Evolutionary conservation across 2,329 filamentous ascomycete genomes (phyloP), one percentile per base, ranked within the genome.

Genomic region (Cladosporium sp.): DNA sequence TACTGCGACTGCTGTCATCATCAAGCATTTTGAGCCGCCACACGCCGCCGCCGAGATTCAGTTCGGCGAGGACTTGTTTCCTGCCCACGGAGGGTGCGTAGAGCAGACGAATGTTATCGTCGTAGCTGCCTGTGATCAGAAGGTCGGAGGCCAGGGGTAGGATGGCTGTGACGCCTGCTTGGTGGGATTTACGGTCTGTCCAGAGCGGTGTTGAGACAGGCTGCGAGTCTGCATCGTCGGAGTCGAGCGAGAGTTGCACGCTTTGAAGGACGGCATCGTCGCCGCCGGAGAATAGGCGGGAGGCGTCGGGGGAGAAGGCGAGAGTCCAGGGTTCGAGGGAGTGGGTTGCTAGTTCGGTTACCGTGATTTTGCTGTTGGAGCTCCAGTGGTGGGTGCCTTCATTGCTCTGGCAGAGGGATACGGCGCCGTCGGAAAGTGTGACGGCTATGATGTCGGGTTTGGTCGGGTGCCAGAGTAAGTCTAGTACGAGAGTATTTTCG

Each of bases 111-210:
- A 97, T 73, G 53, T 78, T 75, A 59, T 97, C 91, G 60, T 97
- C 93, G 62, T 97, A 98, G 63, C 88, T 94, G 3, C 93, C 93
- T 0, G 91, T 96, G 2, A 95, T 62, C 2, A 95, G 67, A 4
- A 93, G 62, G 3, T 76, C 73, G 1, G 75, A 73, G 3, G 72
- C 71, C 2, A 95, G 70, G 0, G 90, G 88, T 2, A 96, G 68
- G 48, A 97, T 93, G 2, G 88, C 82, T 0, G 91, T 95, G 1
- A 97, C 86, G 9, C 93, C 92, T 1, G 90, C 89, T n/a, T 75
- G 74, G 61, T 95, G 89, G 13, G 78, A 76, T 53, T 75, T 83
- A 18, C 72, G 69, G 57, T 83, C 78, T 45, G 69, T 68, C 71
- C 71, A 74, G 15, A 55, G 53, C 11, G 30, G 41, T 7, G 39